Evolutionary conservation across 192 early-diverging fungal genomes (phyloP), one percentile per base, ranked within the genome.

Genomic region (Coemansia sp.): DNA sequence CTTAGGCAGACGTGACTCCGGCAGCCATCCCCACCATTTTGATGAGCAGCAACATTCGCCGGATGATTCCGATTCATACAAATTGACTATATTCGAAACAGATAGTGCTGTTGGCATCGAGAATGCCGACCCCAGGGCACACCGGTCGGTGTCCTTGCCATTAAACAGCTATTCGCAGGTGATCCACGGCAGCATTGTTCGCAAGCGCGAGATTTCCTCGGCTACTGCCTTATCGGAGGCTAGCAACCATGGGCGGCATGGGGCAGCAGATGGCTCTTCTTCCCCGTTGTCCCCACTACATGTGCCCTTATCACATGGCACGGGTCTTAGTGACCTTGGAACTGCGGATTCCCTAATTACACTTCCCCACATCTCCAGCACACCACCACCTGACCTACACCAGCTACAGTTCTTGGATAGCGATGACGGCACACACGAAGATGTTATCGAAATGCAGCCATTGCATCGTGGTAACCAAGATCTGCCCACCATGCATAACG

Each of bases 141-240:
- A 18, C 18, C 40, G 40, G 40, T 18, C 40, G 4, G 40, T 43
- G 13, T 18, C 40, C 15, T 18, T 18, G 40, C 40, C 40, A 43
- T 18, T 13, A 4, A 4, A 4, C 18, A 18, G 40, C 40, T 16
- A 43, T 16, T 4, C 18, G 9, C 9, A 13, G 40, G 4, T n/a
- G n/a, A n/a, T n/a, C n/a, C n/a, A n/a, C n/a, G n/a, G 40, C 13
- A 43, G 4, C 40, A 18, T 18, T 18, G 49, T 75, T 13, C 49
- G 74, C 2, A 75, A 75, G 56, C 67, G 74, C 18, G 74, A 75
- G 52, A 67, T 68, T 2, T 66, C 68, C 0, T 64, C 64, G 3
- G 52, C 67, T n/a, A 64, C 72, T 5, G 71, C 71, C 16, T 35
- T 58, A 4, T 64, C 61, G 6, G 35, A 39, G 5, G 18, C 28